Evolutionary conservation across 345 rosid genomes (phyloP), one percentile per base, ranked within the genome.

Genomic region (Dimocarpus longan): DNA sequence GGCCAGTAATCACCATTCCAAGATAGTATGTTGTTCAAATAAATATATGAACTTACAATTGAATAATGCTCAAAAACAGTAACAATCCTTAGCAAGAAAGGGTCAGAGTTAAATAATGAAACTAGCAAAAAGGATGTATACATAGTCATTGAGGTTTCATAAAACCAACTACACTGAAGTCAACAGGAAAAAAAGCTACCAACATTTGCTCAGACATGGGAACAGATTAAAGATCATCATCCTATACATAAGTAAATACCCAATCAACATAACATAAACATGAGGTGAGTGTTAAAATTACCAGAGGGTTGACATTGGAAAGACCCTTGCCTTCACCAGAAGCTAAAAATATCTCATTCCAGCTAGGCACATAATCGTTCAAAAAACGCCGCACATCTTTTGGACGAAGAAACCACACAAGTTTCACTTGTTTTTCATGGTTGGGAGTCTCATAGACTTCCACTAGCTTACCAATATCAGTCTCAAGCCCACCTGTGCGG

Each of bases 301-400:
- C 12, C 52, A 46, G 12, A 46, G 52, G 52, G 12, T 46, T 46
- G 52, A 46, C 8, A 4, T 46, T 46, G 12, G 8, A 46, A 46
- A 46, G 52, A 11, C 52, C 52, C 10, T 8, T 8, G 12, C 52
- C 52, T 2, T 46, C 52, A 46, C 52, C 52, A n/a, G 86, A 84
- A 69, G 93, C 92, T 52, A 92, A 83, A 77, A 92, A 88, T 40
- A 92, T 5, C 85, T 90, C 96, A 71, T 90, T 86, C 90, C 84
- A 84, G 12, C 18, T 85, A 11, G 52, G 52, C 52, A 1, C 52
- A 46, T 46, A 46, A 11, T 4, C 52, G 8, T 46, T 46, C 8
- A 46, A 46, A 46, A 7, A 46, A 7, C 8, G 10, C 10, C 10
- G 52, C 52, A 46, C 0, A 46, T 46, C 52, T 8, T 46, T 8